Evolutionary conservation across 306 rosid species (phyloP), one percentile per base, ranked within the genome.

Genomic region (Begonia fuchsioides): DNA sequence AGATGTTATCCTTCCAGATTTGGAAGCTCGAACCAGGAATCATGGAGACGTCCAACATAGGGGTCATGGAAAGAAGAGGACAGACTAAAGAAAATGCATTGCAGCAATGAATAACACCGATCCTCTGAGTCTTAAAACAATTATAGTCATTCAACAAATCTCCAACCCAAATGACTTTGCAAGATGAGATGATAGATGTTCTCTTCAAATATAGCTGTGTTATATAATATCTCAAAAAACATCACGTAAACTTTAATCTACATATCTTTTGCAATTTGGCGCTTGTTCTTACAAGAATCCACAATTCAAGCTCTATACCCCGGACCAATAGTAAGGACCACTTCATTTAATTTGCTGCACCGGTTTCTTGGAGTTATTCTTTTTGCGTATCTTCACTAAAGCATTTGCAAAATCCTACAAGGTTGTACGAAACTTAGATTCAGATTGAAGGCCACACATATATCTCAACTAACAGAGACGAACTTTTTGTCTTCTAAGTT

Each of bases 291-390:
- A 6, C 35, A 3, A 6, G 35, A 26, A 26, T 26, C 35, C 8
- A 26, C 35, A 26, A 26, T 8, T 26, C 12, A 10, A 41, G 45
- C 10, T 41, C 13, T 41, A 41, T 13, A 2, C 12, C 14, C 3
- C 14, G n/a, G 45, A 41, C 12, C 12, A 41, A 41, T 3, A 10
- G 14, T 10, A 41, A 41, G 14, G 45, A 10, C 12, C 14, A 3
- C 45, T 41, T 41, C 45, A 41, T n/a, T 41, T 59, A 39, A 39
- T 54, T 64, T 64, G 62, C 58, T 57, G 76, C 6, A 74, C 73
- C 12, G 68, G 79, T 78, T 78, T 87, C 79, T 83, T 87, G 5
- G 93, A 88, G 64, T 88, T 83, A 68, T 83, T 88, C 77, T 62
- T 78, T 53, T 68, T 77, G 13, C 93, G 94, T 60, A 88, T 62